Conservation (phyloP, 1,284 basidiomycete genomes). For the Fistulina hepatica region DNA sequence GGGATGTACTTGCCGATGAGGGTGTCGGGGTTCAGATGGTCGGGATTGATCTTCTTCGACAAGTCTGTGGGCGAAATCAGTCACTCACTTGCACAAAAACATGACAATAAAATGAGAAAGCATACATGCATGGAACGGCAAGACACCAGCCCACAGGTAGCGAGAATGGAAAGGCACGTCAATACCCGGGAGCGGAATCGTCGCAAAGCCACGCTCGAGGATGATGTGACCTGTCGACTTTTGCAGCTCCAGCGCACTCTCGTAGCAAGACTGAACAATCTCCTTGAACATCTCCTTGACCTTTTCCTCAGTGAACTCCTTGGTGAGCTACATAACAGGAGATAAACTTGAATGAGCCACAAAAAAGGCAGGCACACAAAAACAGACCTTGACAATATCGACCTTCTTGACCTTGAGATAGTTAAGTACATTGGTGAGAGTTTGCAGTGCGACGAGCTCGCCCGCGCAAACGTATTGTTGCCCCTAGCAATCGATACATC, state of each 20-base stretch:
- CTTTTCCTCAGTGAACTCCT: conserved; percentile 75
- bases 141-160: conserved; percentile 97
- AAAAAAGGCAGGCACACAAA: background rate
- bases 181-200: conserved; percentile 93
- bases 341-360: conserved; percentile 2
- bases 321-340: conserved; percentile 52
- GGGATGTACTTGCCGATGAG: conserved; percentile 94
- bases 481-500: conserved; percentile 56
- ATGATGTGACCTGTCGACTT: conserved; percentile 83
- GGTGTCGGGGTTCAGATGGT: conserved; percentile 85
- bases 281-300: conserved; percentile 88
- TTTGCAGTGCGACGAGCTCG: conserved; percentile 87
- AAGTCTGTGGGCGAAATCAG: conserved; percentile 56
- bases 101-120: conserved; percentile 15
- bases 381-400: conserved; percentile 81
- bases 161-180: conserved; percentile 99
- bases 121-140: conserved; percentile 91
- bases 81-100: conserved; percentile 4
- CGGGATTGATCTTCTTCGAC: conserved; percentile 94
- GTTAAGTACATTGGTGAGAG: conserved; percentile 93
- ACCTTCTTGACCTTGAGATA: conserved; percentile 96
- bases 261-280: conserved; percentile 80
- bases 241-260: conserved; percentile 71
- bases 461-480: conserved; percentile 98
- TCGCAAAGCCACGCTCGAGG: conserved; percentile 93